Base-by-base conservation (phyloP, 345 rosid genomes). In the Cardamine chenopodiifolia region DNA sequence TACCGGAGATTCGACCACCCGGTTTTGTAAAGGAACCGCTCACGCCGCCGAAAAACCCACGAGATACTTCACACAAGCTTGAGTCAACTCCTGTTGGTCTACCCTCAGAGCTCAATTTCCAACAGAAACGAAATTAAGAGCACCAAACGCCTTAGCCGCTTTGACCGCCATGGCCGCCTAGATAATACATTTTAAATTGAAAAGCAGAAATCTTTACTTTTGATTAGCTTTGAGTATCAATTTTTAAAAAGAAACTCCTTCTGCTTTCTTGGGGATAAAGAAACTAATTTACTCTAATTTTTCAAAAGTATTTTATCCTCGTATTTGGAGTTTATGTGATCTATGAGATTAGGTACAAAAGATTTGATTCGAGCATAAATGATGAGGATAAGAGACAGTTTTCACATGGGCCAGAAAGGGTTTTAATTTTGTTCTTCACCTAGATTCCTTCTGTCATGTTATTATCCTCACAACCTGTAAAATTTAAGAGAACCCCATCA, bases 81-180 rank as follows among this genome's bases (percentile, higher is more conserved):
- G 81, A 78, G 68, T 65, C 77, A 25, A 78, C 77, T 66, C 73
- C 81, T 47, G 73, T 78, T 72, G 52, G 77, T 60, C 22, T 66
- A 25, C 81, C 77, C 1, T 68, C 73, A 17, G 81, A 78, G 18
- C 81, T 62, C 40, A 78, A 22, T 66, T 29, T 78, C 26, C 81
- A 78, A 59, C 81, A 72, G 44, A 78, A 66, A 66, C 77, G 77
- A 66, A 72, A 61, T 1, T 70, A 56, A 76, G 29, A 62, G 26
- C 42, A 66, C 6, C 31, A 47, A 57, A 54, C 10, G 76, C 40
- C 5, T 61, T 55, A 28, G 7, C 63, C 49, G 56, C 45, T 8
- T 8, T 39, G 15, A 4, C 15, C 44, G 44, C 13, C 23, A 2
- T 39, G 15, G 1, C 15, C 44, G 44, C 13, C 23, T 48, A 59